phyloP scores from a whole-genome alignment of 1,284 basidiomycete species.

The Puccinia horiana region DNA sequence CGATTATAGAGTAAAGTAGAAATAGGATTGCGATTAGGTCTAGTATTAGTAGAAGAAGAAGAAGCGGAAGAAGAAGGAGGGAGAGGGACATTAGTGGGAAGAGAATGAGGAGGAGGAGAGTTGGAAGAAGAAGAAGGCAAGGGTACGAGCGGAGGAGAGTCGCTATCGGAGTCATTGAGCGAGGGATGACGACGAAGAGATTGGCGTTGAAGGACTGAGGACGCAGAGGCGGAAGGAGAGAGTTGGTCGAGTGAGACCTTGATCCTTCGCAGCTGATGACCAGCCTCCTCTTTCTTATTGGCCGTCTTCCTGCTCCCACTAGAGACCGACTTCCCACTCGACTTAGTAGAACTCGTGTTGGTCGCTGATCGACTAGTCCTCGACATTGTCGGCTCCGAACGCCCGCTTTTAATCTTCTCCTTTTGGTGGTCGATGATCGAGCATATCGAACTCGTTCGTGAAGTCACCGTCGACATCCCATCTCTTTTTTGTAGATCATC shows the following conservation, averaged over 20 bases:
- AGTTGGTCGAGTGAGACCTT: conserved; percentile 18
- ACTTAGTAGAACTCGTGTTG: not conserved
- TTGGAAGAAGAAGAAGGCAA: not conserved
- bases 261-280: not conserved
- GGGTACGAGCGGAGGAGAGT: not conserved
- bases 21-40: not conserved
- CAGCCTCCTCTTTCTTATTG: not conserved
- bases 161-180: not conserved
- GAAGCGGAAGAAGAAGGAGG: not conserved
- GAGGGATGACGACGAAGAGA: not conserved
- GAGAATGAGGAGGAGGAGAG: not conserved
- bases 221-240: conserved; percentile 6
- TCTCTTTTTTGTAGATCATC: not conserved
- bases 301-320: not conserved
- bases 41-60: not conserved
- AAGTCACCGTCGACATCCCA: conserved; percentile 1
- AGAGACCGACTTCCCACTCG: not conserved
- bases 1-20: not conserved
- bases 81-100: not conserved
- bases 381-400: not conserved
- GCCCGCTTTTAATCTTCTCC: not conserved
- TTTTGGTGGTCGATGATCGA: conserved; percentile 22
- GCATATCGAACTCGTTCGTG: not conserved
- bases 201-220: not conserved
- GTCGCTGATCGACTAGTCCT: not conserved